Percentiles rank a stretch among this genome's conserved stretches.
Evolutionary conservation across 208 protist genomes (phyloP).

Genomic region (Leishmania amazonensis): DNA sequence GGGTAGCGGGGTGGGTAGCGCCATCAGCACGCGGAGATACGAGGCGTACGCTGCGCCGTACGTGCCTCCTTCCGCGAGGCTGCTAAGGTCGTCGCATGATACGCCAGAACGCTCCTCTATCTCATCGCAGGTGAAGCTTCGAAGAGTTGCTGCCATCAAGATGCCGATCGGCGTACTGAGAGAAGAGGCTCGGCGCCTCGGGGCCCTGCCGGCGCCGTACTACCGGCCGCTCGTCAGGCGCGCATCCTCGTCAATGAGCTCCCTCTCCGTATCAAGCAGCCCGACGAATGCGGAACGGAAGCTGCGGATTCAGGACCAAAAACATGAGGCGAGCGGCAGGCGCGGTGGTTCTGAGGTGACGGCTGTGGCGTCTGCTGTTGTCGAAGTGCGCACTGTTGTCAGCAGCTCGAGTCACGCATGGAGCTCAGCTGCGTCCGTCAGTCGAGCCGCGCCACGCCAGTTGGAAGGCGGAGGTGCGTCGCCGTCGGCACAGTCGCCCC

Average conservation of each 20-base stretch:
- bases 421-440: neutral
- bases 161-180: constrained; percentile 37
- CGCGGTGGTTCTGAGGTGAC: neutral
- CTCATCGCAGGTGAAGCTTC: neutral
- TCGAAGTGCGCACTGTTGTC: neutral
- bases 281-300: constrained; percentile 3
- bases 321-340: neutral
- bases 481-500: neutral
- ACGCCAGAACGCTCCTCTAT: neutral
- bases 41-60: constrained; percentile 52
- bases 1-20: constrained; percentile 14
- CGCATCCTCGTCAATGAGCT: constrained; percentile 19
- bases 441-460: neutral
- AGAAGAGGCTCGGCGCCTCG: constrained; percentile 50
- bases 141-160: neutral
- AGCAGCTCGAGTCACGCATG: neutral
- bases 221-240: constrained; percentile 13
- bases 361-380: neutral
- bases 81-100: neutral
- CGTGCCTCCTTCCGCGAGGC: constrained; percentile 36
- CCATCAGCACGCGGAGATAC: constrained; percentile 39
- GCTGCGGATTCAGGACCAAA: neutral
- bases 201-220: constrained; percentile 40
- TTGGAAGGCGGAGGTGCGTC: neutral
- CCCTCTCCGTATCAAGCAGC: constrained; percentile 10